Base-by-base conservation (phyloP, 1,139 yeast species). In the Geotrichum candidum region DNA sequence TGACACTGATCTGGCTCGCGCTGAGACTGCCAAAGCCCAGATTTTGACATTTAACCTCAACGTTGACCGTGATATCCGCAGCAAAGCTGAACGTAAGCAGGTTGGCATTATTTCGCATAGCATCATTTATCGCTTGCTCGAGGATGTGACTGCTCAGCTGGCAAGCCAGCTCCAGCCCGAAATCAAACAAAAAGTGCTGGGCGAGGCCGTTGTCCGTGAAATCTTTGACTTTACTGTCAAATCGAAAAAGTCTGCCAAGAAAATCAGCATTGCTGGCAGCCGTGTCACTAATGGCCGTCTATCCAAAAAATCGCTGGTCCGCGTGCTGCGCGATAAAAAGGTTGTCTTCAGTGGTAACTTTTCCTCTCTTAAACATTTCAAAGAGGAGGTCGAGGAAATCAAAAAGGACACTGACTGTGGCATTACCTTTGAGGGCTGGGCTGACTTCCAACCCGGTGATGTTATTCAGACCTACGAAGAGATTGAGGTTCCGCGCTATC, bases 321-420 rank as follows among this genome's bases (percentile, higher is more conserved):
- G 87, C 70, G 87, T 94, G 1, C 68, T 84, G 61, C 82, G 98
- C 68, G 74, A 66, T 50, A 68, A 75, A 6, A 76, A 82, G 56
- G 77, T 77, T 7, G 76, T 94, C 1, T 90, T 78, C 73, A 81
- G 81, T 59, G 99, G 99, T 2, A 78, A 78, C 13, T 75, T 94
- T 25, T 82, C 86, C 1, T 85, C 95, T 3, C 80, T 94, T 74
- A 91, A 90, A 74, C 91, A 88, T 66, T 86, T 85, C 62, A 91
- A 90, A 72, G 94, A 90, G 58, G 96, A 89, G 68, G 88, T 88
- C 3, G 69, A 77, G 1, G 95, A 88, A 68, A 89, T 89, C 9
- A 84, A 84, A 63, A 91, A 90, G 76, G 97, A 96, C 38, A 82
- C 83, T 52, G 99, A 94, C 68, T 94, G 98, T 78, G 99, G 99